Evolutionary conservation across 306 rosid species (phyloP), one percentile per base, ranked within the genome.

Genomic region (Benincasa hispida): DNA sequence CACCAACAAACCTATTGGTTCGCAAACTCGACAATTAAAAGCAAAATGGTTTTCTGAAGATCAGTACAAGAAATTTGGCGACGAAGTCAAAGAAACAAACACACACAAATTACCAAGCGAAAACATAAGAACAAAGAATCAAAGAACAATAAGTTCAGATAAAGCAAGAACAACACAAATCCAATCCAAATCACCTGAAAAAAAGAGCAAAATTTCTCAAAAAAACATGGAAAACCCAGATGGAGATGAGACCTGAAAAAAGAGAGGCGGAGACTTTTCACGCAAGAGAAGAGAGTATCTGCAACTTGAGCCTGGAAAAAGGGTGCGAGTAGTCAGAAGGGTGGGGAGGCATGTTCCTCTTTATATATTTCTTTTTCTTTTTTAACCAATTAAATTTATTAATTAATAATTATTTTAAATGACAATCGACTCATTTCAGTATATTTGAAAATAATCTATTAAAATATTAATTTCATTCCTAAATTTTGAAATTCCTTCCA

Each of bases 301-400:
- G 59, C 76, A 72, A 72, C 42, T 72, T 72, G 60, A 72, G 60
- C 76, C 76, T 72, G 59, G 27, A 72, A 72, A 72, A 72, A 72
- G 60, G 60, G 45, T 47, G 27, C 12, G 76, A 72, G 42, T 50
- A 17, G 76, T 50, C 76, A 25, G 58, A 70, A 45, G 22, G 76
- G 58, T 47, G 58, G 58, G 13, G 12, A 47, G 57, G 58, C 39
- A 70, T 70, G 76, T 47, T 27, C 57, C 17, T 72, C 59, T 28
- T 72, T 72, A 50, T 72, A 28, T 45, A 2, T 45, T 66, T 0
- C 39, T 9, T 15, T 1, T 37, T 35, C 0, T 7, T 12, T 6
- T 12, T 42, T n/a, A 41, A 5, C 51, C 12, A 50, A 50, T 25
- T 42, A 34, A 0, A 19, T 34, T 34, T 34, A 34, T 63, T 70